phyloP scores from a whole-genome alignment of 2,329 filamentous ascomycete species.

The Fusarium marasasianum region DNA sequence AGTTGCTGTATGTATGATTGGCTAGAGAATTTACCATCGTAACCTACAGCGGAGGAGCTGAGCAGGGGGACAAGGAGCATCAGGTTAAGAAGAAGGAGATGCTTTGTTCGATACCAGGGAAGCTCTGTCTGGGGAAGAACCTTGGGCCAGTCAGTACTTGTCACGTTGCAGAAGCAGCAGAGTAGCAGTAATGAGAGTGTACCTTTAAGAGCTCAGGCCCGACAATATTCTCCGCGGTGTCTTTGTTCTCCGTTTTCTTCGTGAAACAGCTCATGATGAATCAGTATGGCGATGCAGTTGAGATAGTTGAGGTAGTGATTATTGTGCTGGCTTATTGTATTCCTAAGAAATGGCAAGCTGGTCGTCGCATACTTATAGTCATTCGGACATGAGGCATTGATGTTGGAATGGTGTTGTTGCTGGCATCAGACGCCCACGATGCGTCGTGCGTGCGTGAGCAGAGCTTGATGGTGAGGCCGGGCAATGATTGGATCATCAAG shows the following conservation, averaged over 20 bases:
- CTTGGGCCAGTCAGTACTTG: background rate
- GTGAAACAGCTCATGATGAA: background rate
- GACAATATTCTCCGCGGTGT: background rate
- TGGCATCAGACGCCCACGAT: too few species aligned
- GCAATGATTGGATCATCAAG: rapidly evolving
- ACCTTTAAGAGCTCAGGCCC: background rate
- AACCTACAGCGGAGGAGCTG: background rate
- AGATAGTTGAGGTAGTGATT: background rate
- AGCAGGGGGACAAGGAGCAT: background rate
- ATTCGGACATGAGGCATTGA: background rate
- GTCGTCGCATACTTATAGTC: background rate
- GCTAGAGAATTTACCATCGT: background rate
- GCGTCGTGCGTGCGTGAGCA: too few species aligned
- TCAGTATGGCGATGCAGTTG: background rate
- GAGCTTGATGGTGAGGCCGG: too few species aligned
- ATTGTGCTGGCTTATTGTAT: background rate
- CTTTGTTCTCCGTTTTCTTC: background rate
- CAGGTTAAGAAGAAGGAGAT: background rate
- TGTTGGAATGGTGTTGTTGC: background rate
- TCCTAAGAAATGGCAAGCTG: rapidly evolving
- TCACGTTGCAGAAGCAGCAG: background rate
- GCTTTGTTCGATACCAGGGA: background rate
- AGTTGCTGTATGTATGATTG: background rate
- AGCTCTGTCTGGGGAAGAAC: background rate
- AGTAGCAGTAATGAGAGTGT: background rate